These are phyloP conservation scores for Annulohypoxylon moriforme DNA, from an alignment of 495 filamentous ascomycete species.

Conservation along the genomic window DNA sequence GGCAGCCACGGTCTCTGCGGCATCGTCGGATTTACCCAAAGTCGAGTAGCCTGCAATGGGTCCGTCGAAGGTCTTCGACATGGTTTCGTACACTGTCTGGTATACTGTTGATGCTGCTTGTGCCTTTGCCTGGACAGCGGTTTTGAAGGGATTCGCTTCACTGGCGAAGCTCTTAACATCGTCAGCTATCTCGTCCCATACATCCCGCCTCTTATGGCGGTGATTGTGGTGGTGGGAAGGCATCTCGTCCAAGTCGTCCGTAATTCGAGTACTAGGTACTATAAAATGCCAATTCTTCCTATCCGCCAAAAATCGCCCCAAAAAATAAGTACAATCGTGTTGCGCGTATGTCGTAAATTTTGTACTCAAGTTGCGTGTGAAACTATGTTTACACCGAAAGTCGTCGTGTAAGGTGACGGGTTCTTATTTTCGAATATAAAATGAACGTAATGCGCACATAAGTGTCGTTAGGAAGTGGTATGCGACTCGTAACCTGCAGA, in stretches of 20 bases:
- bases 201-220: slow-evolving; percentile 38
- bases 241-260: slow-evolving; percentile 27
- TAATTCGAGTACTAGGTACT: slow-evolving; percentile 3
- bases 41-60: slow-evolving; percentile 68
- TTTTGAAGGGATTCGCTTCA: slow-evolving; percentile 43
- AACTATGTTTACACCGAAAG: neutral
- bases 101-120: slow-evolving; percentile 54
- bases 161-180: slow-evolving; percentile 38
- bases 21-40: slow-evolving; percentile 41
- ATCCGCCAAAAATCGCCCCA: slow-evolving; percentile 15
- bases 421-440: slow-evolving; percentile 36
- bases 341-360: slow-evolving; percentile 2
- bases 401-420: slow-evolving; percentile 3
- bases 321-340: neutral
- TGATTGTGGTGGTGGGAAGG: slow-evolving; percentile 46
- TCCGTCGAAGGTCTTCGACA: slow-evolving; percentile 65
- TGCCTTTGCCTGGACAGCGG: slow-evolving; percentile 41
- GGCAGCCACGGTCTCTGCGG: slow-evolving; percentile 23
- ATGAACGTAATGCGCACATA: slow-evolving; percentile 41
- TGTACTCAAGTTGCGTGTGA: neutral
- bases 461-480: slow-evolving; percentile 8
- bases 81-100: slow-evolving; percentile 66
- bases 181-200: slow-evolving; percentile 41
- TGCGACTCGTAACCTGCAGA: slow-evolving; percentile 35
- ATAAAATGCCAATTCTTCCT: slow-evolving; percentile 7